Percentiles rank a stretch among this genome's conserved stretches.
phyloP scores from a whole-genome alignment of 2,329 filamentous ascomycete species.

The Pseudogymnoascus sp. region DNA sequence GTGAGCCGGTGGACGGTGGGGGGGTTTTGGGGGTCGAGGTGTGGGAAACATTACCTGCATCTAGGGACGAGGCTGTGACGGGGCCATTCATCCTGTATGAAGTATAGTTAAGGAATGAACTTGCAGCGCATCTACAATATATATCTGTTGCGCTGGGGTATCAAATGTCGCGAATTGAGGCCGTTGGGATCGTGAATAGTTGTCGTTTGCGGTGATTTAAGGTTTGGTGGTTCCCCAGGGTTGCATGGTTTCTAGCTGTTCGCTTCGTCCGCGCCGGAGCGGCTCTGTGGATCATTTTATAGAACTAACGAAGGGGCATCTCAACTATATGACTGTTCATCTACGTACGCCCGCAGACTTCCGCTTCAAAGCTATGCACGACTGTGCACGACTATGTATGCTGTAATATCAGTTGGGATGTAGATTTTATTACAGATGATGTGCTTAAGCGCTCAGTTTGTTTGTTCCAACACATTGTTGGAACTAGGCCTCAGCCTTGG shows the following conservation, averaged over 20 bases:
- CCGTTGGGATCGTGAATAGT: not conserved
- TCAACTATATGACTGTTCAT: not conserved
- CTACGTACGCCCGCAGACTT: not conserved
- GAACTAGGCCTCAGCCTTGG: not conserved
- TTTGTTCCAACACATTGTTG: not conserved
- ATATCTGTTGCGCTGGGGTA: not conserved
- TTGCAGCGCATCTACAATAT: not conserved
- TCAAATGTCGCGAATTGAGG: conserved; percentile 2
- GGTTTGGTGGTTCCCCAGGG: conserved; percentile 8
- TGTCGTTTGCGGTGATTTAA: not conserved
- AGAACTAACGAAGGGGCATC: not conserved
- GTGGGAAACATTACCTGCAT: conserved; percentile 26
- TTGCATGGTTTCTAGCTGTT: conserved; percentile 3
- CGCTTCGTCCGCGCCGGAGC: not conserved
- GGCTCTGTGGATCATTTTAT: not conserved
- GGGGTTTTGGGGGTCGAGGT: not conserved
- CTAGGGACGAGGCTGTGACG: conserved; percentile 24
- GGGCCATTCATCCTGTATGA: conserved; percentile 27
- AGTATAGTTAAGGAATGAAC: not conserved
- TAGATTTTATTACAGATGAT: not conserved
- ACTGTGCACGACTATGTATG: not conserved
- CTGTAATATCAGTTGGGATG: not conserved
- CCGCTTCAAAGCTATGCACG: not conserved
- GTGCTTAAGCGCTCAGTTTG: not conserved
- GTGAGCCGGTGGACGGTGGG: conserved; percentile 15